phyloP scores from a whole-genome alignment of 495 filamentous ascomycete species.

The Extremus antarcticus region DNA sequence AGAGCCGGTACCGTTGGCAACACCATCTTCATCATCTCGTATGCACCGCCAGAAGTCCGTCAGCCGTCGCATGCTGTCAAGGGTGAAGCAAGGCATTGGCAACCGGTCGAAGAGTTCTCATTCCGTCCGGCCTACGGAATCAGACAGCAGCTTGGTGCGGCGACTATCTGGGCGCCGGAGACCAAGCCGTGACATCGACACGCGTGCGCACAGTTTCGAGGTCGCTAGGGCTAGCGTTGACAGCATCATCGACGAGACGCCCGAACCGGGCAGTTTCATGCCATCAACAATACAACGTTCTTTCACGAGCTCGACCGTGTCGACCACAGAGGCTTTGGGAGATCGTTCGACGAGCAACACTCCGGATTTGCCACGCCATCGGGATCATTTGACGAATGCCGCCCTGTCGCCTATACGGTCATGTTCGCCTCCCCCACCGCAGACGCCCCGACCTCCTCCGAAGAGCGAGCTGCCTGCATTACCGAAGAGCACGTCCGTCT shows the following conservation, averaged over 20 bases:
- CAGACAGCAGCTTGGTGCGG: conserved; percentile 15
- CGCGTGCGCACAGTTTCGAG: conserved; percentile 14
- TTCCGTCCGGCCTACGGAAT: conserved; percentile 8
- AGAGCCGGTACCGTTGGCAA: neutral
- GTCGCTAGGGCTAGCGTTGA: conserved; percentile 4
- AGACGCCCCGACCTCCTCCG: conserved; percentile 1
- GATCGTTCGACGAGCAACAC: neutral
- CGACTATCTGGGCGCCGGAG: conserved; percentile 15
- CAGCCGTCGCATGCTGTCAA: conserved; percentile 21
- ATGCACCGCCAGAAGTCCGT: conserved; percentile 20
- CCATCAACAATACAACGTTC: neutral
- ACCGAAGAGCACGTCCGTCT: neutral
- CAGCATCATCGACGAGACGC: neutral
- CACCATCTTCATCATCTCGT: neutral
- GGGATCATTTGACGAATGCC: neutral
- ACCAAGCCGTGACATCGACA: conserved; percentile 8
- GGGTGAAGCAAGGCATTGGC: conserved; percentile 19
- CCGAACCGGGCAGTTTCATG: neutral
- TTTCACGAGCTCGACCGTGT: conserved; percentile 1
- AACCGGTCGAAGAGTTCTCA: conserved; percentile 11
- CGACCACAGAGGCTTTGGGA: neutral
- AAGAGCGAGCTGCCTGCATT: neutral
- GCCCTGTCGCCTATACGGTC: neutral
- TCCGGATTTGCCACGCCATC: neutral
- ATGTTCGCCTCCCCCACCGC: neutral